Base-by-base conservation (phyloP, 2,329 filamentous ascomycete species). In the Pestalotiopsis sp. region DNA sequence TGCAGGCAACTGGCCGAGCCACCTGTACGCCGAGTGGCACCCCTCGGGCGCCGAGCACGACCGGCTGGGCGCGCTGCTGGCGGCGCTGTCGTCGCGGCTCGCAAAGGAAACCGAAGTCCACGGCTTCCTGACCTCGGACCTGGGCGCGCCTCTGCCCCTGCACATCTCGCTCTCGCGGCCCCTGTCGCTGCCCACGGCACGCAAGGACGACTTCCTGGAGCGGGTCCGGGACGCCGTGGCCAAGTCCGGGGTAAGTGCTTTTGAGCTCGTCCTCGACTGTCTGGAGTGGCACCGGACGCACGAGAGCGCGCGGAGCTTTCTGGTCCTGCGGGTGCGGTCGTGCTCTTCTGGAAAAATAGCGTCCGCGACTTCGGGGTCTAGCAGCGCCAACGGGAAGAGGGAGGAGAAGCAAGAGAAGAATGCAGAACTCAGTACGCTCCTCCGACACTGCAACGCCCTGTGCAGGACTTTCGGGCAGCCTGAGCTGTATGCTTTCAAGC, bases 141-240 rank as follows among this genome's bases (percentile, higher is more conserved):
- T 98, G 0, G 92, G 89, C 68, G 89, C 90, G 5, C 90, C 92
- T 4, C 83, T 93, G 63, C 95, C 95, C 3, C 85, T 99, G 60
- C 96, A 99, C 79, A 90, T 99, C 75, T 97, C 94, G 72, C 86
- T 99, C 6, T 98, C 96, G 7, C 87, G 93, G 5, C 92, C 96
- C 0, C 82, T 98, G 64, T 86, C 90, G 13, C 87, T 99, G 39
- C 82, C 84, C 61, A 94, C 92, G 0, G 84, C 89, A n/a, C 85
- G 91, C 70, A 93, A 93, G 72, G 88, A 91, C 35, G 73, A 71
- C 0, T 98, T 97, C 75, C 81, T 92, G 4, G 79, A 85, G 4
- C 78, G 79, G 0, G 77, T 97, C 4, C 77, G 80, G 44, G 75
- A 67, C 2, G 72, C 74, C 48, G 68, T 78, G 67, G 68, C 78